Conservation (phyloP, 2,329 filamentous ascomycete species). For the Colletotrichum australisinense region DNA sequence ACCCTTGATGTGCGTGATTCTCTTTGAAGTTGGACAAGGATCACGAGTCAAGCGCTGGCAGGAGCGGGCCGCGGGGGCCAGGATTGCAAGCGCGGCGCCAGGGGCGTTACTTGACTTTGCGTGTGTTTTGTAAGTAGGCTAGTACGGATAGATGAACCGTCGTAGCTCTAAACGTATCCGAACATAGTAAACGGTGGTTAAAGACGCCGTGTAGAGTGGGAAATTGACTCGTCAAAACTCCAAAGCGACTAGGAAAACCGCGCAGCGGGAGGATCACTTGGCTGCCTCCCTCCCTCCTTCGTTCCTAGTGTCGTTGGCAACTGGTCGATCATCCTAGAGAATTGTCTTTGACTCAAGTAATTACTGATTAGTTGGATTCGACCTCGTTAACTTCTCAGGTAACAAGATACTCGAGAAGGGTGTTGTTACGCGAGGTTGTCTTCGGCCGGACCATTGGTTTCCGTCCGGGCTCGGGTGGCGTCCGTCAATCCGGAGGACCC, state of each 20-base stretch:
- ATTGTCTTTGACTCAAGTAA: too few species aligned
- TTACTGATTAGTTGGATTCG: too few species aligned
- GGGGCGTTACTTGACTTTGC: neutral
- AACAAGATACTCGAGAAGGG: too few species aligned
- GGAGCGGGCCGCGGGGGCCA: conserved; percentile 21
- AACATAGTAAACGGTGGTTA: neutral
- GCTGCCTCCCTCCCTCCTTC: neutral
- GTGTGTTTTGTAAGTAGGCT: too few species aligned
- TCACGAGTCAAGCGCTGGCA: conserved; percentile 22
- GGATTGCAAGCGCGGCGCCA: conserved; percentile 7
- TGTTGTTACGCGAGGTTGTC: conserved; percentile 5
- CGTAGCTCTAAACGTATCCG: too few species aligned
- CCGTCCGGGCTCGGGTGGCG: neutral
- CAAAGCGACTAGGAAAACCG: neutral
- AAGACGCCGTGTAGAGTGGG: neutral
- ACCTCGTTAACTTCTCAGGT: neutral
- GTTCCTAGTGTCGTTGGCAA: neutral
- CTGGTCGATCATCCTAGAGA: too few species aligned
- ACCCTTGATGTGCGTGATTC: conserved; percentile 13
- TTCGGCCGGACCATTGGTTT: conserved; percentile 8
- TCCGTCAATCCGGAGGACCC: neutral
- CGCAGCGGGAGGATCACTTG: conserved; percentile 25
- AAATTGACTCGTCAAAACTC: neutral
- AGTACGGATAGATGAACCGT: neutral
- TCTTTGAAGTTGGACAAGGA: neutral